A percentile compares a stretch with the other conserved stretches of the same genome.
phyloP scores from a whole-genome alignment of 352 stramenopile species.

The Aphanomyces invadans region DNA sequence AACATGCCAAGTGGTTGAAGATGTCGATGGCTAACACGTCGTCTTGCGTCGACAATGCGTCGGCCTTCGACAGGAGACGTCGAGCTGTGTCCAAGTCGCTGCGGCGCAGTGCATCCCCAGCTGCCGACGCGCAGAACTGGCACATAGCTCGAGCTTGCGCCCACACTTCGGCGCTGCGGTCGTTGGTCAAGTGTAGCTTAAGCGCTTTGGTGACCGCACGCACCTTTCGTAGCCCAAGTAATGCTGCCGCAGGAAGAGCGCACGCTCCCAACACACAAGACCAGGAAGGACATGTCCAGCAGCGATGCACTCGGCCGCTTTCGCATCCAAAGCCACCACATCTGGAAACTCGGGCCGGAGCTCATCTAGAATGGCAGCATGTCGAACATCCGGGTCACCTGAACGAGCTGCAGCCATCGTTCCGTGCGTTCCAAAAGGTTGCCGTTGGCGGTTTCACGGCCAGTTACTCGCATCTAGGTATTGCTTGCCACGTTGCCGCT shows the following conservation, averaged over 20 bases:
- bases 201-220: no score
- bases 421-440: no score
- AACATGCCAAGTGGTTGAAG: conserved; percentile 92
- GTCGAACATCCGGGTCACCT: neutral
- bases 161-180: conserved; percentile 57
- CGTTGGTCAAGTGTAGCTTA: neutral
- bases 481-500: no score
- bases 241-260: conserved; percentile 87
- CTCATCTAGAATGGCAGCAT: neutral
- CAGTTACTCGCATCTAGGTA: no score
- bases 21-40: conserved; percentile 58
- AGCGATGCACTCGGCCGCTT: neutral
- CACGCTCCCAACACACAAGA: conserved; percentile 90
- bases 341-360: conserved; percentile 9
- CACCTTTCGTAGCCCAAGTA: conserved; percentile 90
- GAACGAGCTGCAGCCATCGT: neutral
- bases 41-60: conserved; percentile 88
- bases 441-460: no score
- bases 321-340: conserved; percentile 8
- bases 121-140: conserved; percentile 91
- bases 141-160: conserved; percentile 84
- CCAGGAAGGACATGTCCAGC: conserved; percentile 48
- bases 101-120: conserved; percentile 90
- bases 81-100: conserved; percentile 86
- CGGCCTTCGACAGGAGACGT: conserved; percentile 89